Evolutionary conservation across 2,329 filamentous ascomycete genomes (phyloP).

Genomic region (Fusarium dimerum): DNA sequence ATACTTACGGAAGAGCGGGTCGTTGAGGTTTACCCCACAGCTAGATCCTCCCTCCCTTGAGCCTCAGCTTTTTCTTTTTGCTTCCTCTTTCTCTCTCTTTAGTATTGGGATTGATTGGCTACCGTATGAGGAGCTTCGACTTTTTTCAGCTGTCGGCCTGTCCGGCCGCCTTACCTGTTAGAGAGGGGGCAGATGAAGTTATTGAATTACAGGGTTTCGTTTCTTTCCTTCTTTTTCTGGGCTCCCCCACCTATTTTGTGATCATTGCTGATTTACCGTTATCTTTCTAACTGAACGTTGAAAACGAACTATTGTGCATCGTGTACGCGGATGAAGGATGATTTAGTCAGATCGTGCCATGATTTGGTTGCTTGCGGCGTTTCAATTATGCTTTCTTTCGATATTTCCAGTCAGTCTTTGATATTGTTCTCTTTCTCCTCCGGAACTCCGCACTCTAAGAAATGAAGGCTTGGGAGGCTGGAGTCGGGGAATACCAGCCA

Average conservation of each 20-base stretch:
- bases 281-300: too few relatives aligned
- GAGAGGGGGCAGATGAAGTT: slow-evolving; percentile 20
- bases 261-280: too few relatives aligned
- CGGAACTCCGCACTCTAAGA: neutral
- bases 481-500: neutral
- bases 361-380: too few relatives aligned
- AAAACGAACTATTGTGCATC: too few relatives aligned
- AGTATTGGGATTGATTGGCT: slow-evolving; percentile 14
- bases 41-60: too few relatives aligned
- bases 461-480: neutral
- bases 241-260: too few relatives aligned
- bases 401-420: neutral
- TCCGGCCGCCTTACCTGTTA: slow-evolving; percentile 25
- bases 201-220: slow-evolving; percentile 22
- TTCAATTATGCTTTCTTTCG: neutral
- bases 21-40: too few relatives aligned
- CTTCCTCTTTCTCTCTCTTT: neutral
- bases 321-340: too few relatives aligned
- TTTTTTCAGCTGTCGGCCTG: slow-evolving; percentile 31
- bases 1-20: too few relatives aligned
- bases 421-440: neutral
- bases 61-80: neutral
- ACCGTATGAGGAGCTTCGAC: neutral
- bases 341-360: too few relatives aligned
- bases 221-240: neutral